Conservation (phyloP, 805 yeast genomes). For the Priceomyces fermenticarens region DNA sequence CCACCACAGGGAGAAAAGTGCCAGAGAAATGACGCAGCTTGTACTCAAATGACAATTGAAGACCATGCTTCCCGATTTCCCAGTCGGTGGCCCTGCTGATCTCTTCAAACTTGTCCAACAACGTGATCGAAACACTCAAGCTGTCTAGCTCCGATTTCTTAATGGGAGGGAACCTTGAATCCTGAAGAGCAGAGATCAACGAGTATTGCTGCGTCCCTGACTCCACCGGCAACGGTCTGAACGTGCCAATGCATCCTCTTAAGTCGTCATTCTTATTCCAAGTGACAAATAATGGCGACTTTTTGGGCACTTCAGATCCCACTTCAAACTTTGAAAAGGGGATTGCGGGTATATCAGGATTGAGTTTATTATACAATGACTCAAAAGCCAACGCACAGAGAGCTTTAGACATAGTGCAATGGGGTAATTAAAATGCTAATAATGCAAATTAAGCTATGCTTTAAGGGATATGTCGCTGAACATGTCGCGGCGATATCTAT, state of each 20-base stretch:
- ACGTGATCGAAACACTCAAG: constrained; percentile 61
- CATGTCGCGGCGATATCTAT: background rate
- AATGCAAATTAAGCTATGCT: too few relatives aligned
- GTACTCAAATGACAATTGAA: constrained; percentile 52
- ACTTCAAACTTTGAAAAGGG: constrained; percentile 12
- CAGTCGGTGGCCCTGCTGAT: constrained; percentile 62
- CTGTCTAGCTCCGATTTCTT: constrained; percentile 44
- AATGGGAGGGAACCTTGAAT: constrained; percentile 74
- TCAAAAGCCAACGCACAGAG: constrained; percentile 40
- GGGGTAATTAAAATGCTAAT: too few relatives aligned
- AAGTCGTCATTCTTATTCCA: constrained; percentile 63
- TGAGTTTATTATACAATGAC: constrained; percentile 20
- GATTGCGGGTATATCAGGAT: constrained; percentile 9
- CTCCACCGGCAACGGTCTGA: constrained; percentile 51
- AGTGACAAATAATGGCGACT: constrained; percentile 77
- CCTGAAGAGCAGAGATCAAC: constrained; percentile 64
- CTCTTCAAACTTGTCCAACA: constrained; percentile 56
- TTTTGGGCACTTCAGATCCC: constrained; percentile 12
- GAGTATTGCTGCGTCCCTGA: constrained; percentile 64
- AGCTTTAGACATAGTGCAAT: constrained; percentile 40
- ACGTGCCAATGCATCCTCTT: constrained; percentile 95
- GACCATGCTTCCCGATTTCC: constrained; percentile 82
- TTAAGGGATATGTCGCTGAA: background rate
- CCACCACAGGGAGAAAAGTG: constrained; percentile 89
- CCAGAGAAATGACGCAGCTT: constrained; percentile 51